phyloP scores from a whole-genome alignment of 768 basidiomycete species.

The Podaxis sp. region DNA sequence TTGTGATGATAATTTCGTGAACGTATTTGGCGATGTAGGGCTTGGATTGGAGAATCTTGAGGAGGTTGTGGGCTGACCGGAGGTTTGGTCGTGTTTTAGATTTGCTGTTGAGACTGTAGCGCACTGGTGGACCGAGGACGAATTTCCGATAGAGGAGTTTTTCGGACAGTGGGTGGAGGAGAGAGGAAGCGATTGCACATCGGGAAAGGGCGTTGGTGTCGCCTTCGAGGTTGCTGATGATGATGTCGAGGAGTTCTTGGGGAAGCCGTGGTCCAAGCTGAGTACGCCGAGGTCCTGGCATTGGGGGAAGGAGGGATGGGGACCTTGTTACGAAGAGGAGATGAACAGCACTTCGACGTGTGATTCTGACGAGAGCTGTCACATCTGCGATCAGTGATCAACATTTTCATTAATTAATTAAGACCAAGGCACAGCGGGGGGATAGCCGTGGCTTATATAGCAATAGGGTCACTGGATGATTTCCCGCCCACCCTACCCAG shows the following conservation, averaged over 20 bases:
- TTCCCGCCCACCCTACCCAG: too few species aligned
- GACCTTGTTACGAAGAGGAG: background rate
- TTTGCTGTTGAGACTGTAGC: background rate
- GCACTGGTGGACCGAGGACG: background rate
- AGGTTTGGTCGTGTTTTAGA: slow-evolving; percentile 3
- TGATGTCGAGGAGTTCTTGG: background rate
- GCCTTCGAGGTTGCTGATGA: slow-evolving; percentile 1
- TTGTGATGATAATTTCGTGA: slow-evolving; percentile 4
- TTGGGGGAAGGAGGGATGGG: background rate
- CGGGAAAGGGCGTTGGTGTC: background rate
- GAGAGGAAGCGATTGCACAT: background rate
- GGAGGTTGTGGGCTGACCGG: slow-evolving; percentile 4
- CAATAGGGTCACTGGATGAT: too few species aligned
- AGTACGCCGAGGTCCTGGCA: background rate
- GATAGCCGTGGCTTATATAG: too few species aligned
- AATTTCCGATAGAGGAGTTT: slow-evolving; percentile 10
- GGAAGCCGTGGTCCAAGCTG: background rate
- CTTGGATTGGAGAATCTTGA: background rate
- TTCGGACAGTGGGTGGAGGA: background rate
- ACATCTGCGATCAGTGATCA: too few species aligned
- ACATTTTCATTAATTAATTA: too few species aligned
- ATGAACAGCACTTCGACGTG: background rate
- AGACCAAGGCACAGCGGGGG: too few species aligned
- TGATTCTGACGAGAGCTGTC: background rate
- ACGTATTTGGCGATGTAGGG: slow-evolving; percentile 3